Conservation (phyloP, 805 yeast species). For the Candida pini region DNA sequence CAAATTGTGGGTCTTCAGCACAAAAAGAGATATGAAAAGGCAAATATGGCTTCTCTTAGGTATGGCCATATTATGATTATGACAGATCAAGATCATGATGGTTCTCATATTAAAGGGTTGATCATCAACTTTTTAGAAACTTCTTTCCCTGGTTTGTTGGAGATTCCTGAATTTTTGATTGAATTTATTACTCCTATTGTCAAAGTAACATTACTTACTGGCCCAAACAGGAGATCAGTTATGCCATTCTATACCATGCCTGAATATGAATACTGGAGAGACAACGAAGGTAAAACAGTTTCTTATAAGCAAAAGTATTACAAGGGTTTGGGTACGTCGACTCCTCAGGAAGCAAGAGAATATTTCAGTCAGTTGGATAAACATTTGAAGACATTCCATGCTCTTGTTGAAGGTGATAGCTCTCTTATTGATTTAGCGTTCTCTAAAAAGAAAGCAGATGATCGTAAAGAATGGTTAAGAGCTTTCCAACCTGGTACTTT, state of each 20-base stretch:
- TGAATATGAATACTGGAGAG: slow-evolving; percentile 92
- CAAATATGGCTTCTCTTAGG: slow-evolving; percentile 66
- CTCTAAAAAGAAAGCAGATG: slow-evolving; percentile 92
- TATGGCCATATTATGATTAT: slow-evolving; percentile 97
- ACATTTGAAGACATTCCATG: slow-evolving; percentile 81
- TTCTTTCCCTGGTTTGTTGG: slow-evolving; percentile 88
- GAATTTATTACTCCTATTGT: slow-evolving; percentile 97
- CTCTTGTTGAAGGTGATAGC: slow-evolving; percentile 73
- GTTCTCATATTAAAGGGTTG: slow-evolving; percentile 94
- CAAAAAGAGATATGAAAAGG: slow-evolving; percentile 63
- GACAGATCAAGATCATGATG: slow-evolving; percentile 99
- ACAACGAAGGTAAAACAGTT: slow-evolving; percentile 63
- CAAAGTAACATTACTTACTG: slow-evolving; percentile 72
- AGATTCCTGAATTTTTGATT: slow-evolving; percentile 83
- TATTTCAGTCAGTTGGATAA: slow-evolving; percentile 80
- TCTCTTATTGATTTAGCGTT: slow-evolving; percentile 85
- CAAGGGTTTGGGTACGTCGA: slow-evolving; percentile 97
- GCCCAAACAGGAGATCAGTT: slow-evolving; percentile 43
- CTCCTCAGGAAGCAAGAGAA: slow-evolving; percentile 74
- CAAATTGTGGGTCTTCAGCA: slow-evolving; percentile 95
- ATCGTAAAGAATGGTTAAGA: slow-evolving; percentile 94
- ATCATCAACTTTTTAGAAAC: slow-evolving; percentile 89
- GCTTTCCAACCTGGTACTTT: slow-evolving; percentile 89
- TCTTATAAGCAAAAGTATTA: slow-evolving; percentile 93
- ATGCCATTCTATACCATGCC: slow-evolving; percentile 91